Conservation (phyloP, 345 rosid species). For the Populus ilicifolia region DNA sequence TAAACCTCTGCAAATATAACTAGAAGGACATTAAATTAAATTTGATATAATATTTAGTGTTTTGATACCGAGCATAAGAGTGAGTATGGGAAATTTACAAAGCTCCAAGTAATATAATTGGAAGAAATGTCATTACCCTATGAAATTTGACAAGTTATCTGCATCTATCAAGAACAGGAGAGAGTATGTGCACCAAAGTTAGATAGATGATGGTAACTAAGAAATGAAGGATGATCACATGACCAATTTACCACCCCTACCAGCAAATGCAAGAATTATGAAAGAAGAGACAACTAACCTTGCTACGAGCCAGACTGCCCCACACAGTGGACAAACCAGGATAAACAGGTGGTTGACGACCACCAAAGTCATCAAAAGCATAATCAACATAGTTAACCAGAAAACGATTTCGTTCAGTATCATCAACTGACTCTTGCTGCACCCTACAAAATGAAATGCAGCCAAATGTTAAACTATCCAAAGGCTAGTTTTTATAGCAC, state of each 20-base stretch:
- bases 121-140: too few species aligned
- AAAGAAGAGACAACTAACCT: slow-evolving; percentile 41
- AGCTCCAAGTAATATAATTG: too few species aligned
- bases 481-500: neutral
- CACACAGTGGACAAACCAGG: slow-evolving; percentile 97
- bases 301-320: slow-evolving; percentile 99
- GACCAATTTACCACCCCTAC: neutral
- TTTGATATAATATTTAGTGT: too few species aligned
- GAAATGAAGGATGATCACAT: neutral
- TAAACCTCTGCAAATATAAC: too few species aligned
- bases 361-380: slow-evolving; percentile 99
- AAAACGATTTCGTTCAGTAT: slow-evolving; percentile 89
- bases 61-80: too few species aligned
- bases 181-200: too few species aligned
- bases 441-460: slow-evolving; percentile 53
- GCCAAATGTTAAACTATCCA: slow-evolving; percentile 3
- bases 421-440: slow-evolving; percentile 97
- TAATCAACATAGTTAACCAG: slow-evolving; percentile 90
- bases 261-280: neutral
- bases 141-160: too few species aligned
- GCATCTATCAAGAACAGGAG: too few species aligned
- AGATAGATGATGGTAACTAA: neutral
- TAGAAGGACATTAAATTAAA: too few species aligned
- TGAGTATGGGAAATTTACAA: too few species aligned
- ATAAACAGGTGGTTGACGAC: slow-evolving; percentile 96